Evolutionary conservation across 192 early-diverging fungal species (phyloP).

Genomic region (Pilaira anomala): DNA sequence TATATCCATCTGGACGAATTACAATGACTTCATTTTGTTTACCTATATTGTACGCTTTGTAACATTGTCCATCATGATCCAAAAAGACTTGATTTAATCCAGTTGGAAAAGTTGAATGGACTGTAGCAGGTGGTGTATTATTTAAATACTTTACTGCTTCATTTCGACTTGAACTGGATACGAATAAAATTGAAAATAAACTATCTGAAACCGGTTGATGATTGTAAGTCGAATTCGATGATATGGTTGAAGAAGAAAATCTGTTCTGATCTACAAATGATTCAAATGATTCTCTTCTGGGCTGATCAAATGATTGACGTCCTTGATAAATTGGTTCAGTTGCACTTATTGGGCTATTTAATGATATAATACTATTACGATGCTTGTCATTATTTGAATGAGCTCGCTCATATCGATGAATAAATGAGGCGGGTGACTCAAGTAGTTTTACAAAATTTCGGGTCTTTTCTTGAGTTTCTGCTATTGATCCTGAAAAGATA

Average conservation of each 20-base stretch:
- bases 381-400: background rate
- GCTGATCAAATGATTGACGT: background rate
- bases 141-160: slow-evolving; percentile 8
- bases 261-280: background rate
- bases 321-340: background rate
- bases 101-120: slow-evolving; percentile 15
- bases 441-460: background rate
- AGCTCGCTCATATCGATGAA: slow-evolving; percentile 9
- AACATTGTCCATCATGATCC: slow-evolving; percentile 26
- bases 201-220: background rate
- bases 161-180: slow-evolving; percentile 13
- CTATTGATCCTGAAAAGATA: slow-evolving; percentile 22
- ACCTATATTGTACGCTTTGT: slow-evolving; percentile 5
- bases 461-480: too few relatives aligned
- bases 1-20: slow-evolving; percentile 30
- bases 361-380: background rate
- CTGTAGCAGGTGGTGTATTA: background rate
- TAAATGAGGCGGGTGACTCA: slow-evolving; percentile 22
- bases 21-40: slow-evolving; percentile 6
- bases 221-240: background rate
- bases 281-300: background rate
- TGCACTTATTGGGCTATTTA: background rate
- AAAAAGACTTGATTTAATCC: slow-evolving; percentile 22
- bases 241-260: background rate
- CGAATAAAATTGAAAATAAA: slow-evolving; percentile 9